Base-by-base conservation (phyloP, 208 protist genomes). In the Crithidia fasciculata region DNA sequence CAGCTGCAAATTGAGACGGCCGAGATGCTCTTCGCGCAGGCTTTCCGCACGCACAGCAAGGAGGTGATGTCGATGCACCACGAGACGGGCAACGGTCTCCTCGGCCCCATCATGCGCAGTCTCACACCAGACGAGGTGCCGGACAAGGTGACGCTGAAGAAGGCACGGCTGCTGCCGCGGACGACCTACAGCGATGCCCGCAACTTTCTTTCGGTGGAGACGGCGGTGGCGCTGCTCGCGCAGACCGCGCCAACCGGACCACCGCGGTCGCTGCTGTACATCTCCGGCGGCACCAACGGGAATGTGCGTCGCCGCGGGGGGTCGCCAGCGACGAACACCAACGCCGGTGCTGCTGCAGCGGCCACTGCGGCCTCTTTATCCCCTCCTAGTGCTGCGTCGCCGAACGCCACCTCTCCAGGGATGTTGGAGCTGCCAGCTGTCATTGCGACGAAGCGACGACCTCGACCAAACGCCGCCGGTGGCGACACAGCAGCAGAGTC, bases 1-100 rank as follows among this genome's bases (percentile, higher is more conserved):
- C 90, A 95, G 70, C 56, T 97, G 59, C 85, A 93, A 68, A 78
- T 94, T 8, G 90, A 94, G 56, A 60, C 82, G 8, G 82, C 87
- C 15, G 90, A 97, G 79, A 70, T 82, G 62, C 77, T 92, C 43
- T 95, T 94, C 63, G 81, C 77, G 62, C 69, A 84, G 43, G 79
- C 86, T 13, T 92, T 89, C 74, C 88, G 83, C 49, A 67, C 64
- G 18, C 74, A 84, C 60, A 80, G 85, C n/a, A 70, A 69, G 52
- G 78, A 70, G 13, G 56, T 62, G 55, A 60, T 67, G 62, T 44
- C 55, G 16, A 54, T 52, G n/a, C 67, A 52, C 6, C 53, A 67
- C 53, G 76, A 78, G 52, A 63, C 62, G 6, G 74, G 63, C 18
- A 72, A 69, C 37, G 47, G 56, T 39, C 56, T 75, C 18, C 68